Conservation (phyloP, 371 early-diverging fungal species). For the Circinella umbellata region DNA sequence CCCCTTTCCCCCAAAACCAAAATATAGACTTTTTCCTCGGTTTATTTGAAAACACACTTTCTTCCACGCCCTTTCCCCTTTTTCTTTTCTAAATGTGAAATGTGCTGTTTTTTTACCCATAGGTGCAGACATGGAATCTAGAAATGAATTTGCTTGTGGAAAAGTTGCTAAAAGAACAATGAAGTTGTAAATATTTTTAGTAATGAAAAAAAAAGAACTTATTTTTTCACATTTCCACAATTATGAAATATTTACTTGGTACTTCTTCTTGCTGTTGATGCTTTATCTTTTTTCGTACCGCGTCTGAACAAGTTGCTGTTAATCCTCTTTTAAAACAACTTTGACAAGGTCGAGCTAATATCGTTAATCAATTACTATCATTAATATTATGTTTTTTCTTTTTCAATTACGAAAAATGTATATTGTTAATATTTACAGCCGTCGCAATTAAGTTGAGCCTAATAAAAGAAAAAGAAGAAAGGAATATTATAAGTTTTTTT, state of each 20-base stretch:
- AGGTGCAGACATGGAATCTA: neutral
- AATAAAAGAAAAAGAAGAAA: slow-evolving; percentile 2
- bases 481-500: neutral
- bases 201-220: neutral
- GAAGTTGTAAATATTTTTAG: neutral
- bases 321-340: slow-evolving; percentile 84
- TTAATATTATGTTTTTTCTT: too few relatives aligned
- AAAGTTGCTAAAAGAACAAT: neutral
- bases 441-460: slow-evolving; percentile 71
- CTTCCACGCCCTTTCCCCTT: too few relatives aligned
- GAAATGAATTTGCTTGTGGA: slow-evolving; percentile 1
- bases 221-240: neutral
- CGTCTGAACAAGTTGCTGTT: slow-evolving; percentile 77
- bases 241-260: slow-evolving; percentile 1
- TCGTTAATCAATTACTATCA: too few relatives aligned
- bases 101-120: neutral
- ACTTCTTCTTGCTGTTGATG: slow-evolving; percentile 63
- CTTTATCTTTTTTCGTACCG: slow-evolving; percentile 76
- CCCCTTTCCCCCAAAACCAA: neutral
- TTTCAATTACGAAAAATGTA: too few relatives aligned
- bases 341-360: slow-evolving; percentile 79
- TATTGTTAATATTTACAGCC: slow-evolving; percentile 44
- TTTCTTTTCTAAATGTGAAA: too few relatives aligned
- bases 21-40: too few relatives aligned
- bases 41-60: too few relatives aligned